Base-by-base conservation (phyloP, 2,329 filamentous ascomycete genomes). In the Bipolaris cookei region DNA sequence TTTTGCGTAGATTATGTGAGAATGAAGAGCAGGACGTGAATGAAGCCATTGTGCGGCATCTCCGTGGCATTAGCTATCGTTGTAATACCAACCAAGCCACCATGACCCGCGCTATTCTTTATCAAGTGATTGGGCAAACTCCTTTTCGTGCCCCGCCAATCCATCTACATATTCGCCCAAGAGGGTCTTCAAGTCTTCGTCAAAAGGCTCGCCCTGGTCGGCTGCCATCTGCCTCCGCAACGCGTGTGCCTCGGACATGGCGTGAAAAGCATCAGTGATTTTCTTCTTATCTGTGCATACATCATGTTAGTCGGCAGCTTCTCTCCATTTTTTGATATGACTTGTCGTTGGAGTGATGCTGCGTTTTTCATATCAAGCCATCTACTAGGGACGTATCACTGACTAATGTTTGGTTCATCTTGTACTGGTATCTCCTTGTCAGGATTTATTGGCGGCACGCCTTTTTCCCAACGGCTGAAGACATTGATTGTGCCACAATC, bases 401-500 rank as follows among this genome's bases (percentile, higher is more conserved):
- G 28, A 63, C 54, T 56, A 14, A 42, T 51, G 23, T 37, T 20
- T 30, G 23, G 16, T 8, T 51, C 18, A 42, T 47, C 25, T n/a
- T 35, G 48, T n/a, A 30, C 44, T 3, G 39, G 51, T n/a, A 56
- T 21, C 14, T 51, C 49, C 30, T 51, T 35, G 20, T 64, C 63
- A 14, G 54, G 48, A 5, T 49, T 47, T 14, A 57, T 37, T 13
- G 57, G 47, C n/a, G 66, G 67, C 2, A 62, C 50, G 1, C 61
- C 62, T n/a, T 62, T 55, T 42, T 65, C 58, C 68, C 68, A 69
- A 44, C 68, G 56, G 70, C 70, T 56, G 68, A 79, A 78, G 1
- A 81, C 59, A 51, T 69, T 73, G 50, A 80, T 70, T 65, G 79
- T 76, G 7, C 77, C 77, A 13, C 65, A 37, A 57, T 79, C 73